These are phyloP conservation scores for Ophiobolus disseminans DNA, from an alignment of 2,329 filamentous ascomycete species.

Conservation along the genomic window DNA sequence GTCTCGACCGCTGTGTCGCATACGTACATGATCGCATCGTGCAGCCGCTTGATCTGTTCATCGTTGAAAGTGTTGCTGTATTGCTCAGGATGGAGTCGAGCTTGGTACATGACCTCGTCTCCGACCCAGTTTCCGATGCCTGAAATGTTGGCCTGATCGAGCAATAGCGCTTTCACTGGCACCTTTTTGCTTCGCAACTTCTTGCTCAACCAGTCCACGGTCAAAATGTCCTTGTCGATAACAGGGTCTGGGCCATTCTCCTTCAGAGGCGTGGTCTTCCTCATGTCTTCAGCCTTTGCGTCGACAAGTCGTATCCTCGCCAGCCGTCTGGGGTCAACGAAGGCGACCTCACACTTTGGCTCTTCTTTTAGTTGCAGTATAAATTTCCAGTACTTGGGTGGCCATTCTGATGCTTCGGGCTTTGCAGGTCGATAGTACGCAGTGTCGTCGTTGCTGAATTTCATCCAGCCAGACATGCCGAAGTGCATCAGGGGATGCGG, in stretches of 20 bases:
- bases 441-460: constrained; percentile 79
- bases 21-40: constrained; percentile 77
- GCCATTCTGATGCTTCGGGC: constrained; percentile 72
- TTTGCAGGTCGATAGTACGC: constrained; percentile 77
- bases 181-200: constrained; percentile 80
- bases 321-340: constrained; percentile 82
- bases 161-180: constrained; percentile 80
- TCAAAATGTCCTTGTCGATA: constrained; percentile 78
- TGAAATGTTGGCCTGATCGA: constrained; percentile 69
- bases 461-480: constrained; percentile 80
- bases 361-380: constrained; percentile 69
- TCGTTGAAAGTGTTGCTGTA: constrained; percentile 83
- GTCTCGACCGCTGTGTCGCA: constrained; percentile 80
- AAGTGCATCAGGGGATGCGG: constrained; percentile 92
- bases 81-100: constrained; percentile 88
- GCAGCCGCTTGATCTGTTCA: constrained; percentile 73
- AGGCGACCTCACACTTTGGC: constrained; percentile 73
- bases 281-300: constrained; percentile 76
- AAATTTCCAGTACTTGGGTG: constrained; percentile 90
- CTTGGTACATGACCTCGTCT: constrained; percentile 91
- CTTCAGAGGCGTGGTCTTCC: constrained; percentile 77
- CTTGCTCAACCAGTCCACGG: constrained; percentile 73
- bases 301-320: constrained; percentile 82
- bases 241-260: constrained; percentile 96
- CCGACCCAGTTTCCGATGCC: constrained; percentile 98